Conservation (phyloP, 305 asterid species). For the Striga hermonthica region DNA sequence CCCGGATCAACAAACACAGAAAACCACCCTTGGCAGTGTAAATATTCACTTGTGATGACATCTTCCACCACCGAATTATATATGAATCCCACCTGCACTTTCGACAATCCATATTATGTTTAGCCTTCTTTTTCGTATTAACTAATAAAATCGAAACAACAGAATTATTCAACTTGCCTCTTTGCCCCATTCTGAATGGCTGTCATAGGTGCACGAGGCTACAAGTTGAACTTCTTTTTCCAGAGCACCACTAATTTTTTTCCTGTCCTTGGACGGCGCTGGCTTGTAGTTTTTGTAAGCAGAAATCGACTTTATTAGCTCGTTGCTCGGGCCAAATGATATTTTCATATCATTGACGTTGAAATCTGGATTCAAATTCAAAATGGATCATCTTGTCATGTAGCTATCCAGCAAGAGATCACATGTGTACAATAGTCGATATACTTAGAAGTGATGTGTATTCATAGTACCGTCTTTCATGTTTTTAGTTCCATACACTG, state of each 20-base stretch:
- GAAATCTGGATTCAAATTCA: constrained; percentile 24
- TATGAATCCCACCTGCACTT: constrained; percentile 52
- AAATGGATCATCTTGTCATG: not conserved
- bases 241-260: not conserved
- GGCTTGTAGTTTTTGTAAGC: constrained; percentile 2
- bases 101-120: too few species aligned
- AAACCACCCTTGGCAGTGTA: constrained; percentile 54
- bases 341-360: constrained; percentile 34
- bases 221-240: constrained; percentile 10
- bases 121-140: not conserved
- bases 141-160: not conserved
- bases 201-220: constrained; percentile 23
- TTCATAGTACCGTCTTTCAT: constrained; percentile 22
- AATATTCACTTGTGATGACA: constrained; percentile 42
- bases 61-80: constrained; percentile 58
- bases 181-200: constrained; percentile 25
- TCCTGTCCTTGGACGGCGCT: not conserved
- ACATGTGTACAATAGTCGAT: too few species aligned
- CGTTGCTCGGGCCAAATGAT: constrained; percentile 42
- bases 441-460: too few species aligned
- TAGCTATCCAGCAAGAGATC: too few species aligned
- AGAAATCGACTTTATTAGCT: constrained; percentile 15
- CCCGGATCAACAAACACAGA: constrained; percentile 45
- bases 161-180: constrained; percentile 15
- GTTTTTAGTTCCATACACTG: constrained; percentile 37